Conservation (phyloP, 1,139 yeast genomes). For the Petasospora fabianii region DNA sequence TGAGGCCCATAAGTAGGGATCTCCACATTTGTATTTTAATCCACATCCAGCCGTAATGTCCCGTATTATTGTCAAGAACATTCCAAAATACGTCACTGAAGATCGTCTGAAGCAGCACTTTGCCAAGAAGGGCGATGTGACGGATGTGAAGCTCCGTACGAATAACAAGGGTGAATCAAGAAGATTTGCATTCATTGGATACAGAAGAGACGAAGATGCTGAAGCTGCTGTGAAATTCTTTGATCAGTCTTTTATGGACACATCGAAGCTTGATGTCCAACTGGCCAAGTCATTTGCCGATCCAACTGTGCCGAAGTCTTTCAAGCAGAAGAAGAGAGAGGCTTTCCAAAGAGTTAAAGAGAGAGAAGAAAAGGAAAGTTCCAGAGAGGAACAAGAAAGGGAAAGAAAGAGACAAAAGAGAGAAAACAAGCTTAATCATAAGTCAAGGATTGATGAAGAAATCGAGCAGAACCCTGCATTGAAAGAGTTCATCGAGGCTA, state of each 20-base stretch:
- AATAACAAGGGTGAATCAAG: conserved; percentile 84
- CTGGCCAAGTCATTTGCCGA: conserved; percentile 84
- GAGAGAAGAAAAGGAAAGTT: conserved; percentile 48
- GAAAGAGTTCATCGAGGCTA: conserved; percentile 76
- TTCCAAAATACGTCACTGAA: conserved; percentile 79
- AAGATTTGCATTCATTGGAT: conserved; percentile 92
- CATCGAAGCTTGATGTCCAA: conserved; percentile 73
- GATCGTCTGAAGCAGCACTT: conserved; percentile 71
- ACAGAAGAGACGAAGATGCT: conserved; percentile 68
- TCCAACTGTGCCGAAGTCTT: conserved; percentile 72
- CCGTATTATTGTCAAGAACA: conserved; percentile 90
- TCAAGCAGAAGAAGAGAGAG: conserved; percentile 58
- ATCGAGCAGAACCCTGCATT: conserved; percentile 64
- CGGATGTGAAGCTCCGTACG: conserved; percentile 84
- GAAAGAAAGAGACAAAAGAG: conserved; percentile 24
- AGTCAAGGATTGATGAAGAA: conserved; percentile 46
- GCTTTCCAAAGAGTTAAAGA: conserved; percentile 50
- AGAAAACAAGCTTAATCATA: not conserved
- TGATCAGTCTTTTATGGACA: conserved; percentile 76
- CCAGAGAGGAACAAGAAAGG: conserved; percentile 39
- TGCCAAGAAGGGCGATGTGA: conserved; percentile 53
- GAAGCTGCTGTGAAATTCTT: conserved; percentile 72
- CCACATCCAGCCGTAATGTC: too few species aligned
- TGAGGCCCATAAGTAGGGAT: too few species aligned
- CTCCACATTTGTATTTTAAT: too few species aligned